phyloP scores from a whole-genome alignment of 805 yeast species.

The Limtongozyma cylindracea region DNA sequence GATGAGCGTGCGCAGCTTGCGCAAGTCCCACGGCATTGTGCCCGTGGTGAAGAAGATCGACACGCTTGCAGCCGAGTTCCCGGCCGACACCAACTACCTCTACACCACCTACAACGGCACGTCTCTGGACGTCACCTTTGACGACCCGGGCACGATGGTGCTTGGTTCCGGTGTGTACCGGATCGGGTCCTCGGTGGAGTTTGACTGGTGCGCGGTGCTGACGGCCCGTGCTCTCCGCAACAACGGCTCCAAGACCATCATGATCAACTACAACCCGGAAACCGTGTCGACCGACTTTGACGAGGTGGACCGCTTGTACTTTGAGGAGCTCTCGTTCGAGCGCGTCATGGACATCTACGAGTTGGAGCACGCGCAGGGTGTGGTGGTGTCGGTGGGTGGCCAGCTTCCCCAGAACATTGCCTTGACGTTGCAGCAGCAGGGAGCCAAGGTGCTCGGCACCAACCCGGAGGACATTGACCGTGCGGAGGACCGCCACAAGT shows the following conservation, averaged over 20 bases:
- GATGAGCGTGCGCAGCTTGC: conserved; percentile 55
- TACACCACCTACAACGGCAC: conserved; percentile 93
- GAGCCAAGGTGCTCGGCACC: conserved; percentile 83
- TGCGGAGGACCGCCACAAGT: conserved; percentile 97
- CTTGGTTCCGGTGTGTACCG: conserved; percentile 98
- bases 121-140: conserved; percentile 57
- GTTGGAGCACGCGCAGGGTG: conserved; percentile 72
- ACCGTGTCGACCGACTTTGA: conserved; percentile 96
- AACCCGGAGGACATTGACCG: conserved; percentile 85
- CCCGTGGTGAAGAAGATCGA: conserved; percentile 96
- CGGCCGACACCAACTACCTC: conserved; percentile 86
- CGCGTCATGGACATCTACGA: conserved; percentile 95
- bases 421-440: conserved; percentile 48
- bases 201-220: conserved; percentile 98
- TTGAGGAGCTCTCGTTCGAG: conserved; percentile 86
- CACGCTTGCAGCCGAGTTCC: conserved; percentile 96
- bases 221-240: conserved; percentile 87
- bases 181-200: conserved; percentile 95
- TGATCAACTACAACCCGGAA: conserved; percentile 97
- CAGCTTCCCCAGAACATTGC: conserved; percentile 97
- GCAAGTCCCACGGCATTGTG: conserved; percentile 56
- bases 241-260: conserved; percentile 69
- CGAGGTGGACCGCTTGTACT: conserved; percentile 92
- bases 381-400: conserved; percentile 93
- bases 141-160: conserved; percentile 82